Conservation (phyloP, 129 eudicot genomes). For the Centrapalus pauciflorus region DNA sequence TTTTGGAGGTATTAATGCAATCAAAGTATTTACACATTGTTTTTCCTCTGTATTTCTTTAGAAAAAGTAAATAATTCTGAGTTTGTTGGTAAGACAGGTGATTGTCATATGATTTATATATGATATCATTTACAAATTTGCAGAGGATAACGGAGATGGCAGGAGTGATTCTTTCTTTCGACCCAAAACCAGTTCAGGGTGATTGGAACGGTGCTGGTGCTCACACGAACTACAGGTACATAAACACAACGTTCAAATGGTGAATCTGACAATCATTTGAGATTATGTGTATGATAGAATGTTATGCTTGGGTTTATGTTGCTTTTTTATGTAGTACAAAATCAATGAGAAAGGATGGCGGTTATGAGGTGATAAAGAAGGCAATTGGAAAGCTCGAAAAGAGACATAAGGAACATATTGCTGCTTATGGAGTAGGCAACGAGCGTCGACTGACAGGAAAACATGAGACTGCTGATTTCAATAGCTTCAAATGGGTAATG, state of each 20-base stretch:
- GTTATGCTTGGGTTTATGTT: not conserved
- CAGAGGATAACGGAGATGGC: constrained; percentile 85
- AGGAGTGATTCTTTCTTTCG: constrained; percentile 65
- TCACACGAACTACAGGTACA: constrained; percentile 78
- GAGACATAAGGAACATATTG: constrained; percentile 74
- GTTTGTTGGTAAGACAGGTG: not conserved
- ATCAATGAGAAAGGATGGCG: constrained; percentile 74
- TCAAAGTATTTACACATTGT: not conserved
- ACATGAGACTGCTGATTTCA: constrained; percentile 75
- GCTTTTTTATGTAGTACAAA: constrained; percentile 41
- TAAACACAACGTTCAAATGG: not conserved
- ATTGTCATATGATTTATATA: not conserved
- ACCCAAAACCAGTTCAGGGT: constrained; percentile 80
- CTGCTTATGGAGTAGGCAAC: constrained; percentile 87
- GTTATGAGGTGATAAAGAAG: constrained; percentile 58
- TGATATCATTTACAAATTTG: not conserved
- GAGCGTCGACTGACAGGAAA: constrained; percentile 82
- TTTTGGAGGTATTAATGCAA: constrained; percentile 53
- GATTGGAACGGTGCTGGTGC: constrained; percentile 99
- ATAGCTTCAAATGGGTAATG: constrained; percentile 68
- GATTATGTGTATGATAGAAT: not conserved
- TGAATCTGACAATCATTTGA: not conserved
- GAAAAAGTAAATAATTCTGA: not conserved
- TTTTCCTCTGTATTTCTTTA: too few species aligned
- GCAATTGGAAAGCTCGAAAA: constrained; percentile 68